Conservation (phyloP, 2,329 filamentous ascomycete species). For the Sclerotinia minor region DNA sequence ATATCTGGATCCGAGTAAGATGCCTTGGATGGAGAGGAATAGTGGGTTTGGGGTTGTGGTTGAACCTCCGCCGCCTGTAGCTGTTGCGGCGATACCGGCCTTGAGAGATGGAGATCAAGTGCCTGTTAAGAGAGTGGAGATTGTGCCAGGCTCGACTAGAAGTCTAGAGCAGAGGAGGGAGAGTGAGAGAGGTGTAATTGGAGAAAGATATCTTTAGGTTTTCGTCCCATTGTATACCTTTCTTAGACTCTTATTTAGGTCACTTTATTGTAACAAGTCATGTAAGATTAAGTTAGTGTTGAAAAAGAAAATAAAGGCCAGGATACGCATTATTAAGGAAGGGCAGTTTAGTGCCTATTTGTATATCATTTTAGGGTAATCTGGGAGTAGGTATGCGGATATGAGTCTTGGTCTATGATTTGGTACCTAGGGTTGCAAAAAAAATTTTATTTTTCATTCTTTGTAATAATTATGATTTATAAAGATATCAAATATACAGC, state of each 20-base stretch:
- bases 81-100: neutral
- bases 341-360: neutral
- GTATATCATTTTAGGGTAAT: neutral
- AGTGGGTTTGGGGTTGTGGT: constrained; percentile 2
- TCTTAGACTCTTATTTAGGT: neutral
- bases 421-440: neutral
- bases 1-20: neutral
- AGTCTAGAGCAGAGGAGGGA: neutral
- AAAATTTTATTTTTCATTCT: too few species aligned
- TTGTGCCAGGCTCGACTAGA: neutral
- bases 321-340: neutral
- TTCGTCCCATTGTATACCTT: neutral
- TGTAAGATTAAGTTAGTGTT: neutral
- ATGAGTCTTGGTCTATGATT: neutral
- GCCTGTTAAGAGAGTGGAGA: constrained; percentile 12
- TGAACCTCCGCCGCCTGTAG: neutral
- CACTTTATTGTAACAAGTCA: neutral
- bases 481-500: too few species aligned
- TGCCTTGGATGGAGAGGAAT: neutral
- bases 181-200: constrained; percentile 7
- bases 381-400: neutral
- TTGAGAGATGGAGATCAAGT: neutral
- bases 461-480: too few species aligned
- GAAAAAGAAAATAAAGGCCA: neutral
- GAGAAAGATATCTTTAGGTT: neutral